phyloP scores from a whole-genome alignment of 495 filamentous ascomycete species.

The Trichoderma parareesei region DNA sequence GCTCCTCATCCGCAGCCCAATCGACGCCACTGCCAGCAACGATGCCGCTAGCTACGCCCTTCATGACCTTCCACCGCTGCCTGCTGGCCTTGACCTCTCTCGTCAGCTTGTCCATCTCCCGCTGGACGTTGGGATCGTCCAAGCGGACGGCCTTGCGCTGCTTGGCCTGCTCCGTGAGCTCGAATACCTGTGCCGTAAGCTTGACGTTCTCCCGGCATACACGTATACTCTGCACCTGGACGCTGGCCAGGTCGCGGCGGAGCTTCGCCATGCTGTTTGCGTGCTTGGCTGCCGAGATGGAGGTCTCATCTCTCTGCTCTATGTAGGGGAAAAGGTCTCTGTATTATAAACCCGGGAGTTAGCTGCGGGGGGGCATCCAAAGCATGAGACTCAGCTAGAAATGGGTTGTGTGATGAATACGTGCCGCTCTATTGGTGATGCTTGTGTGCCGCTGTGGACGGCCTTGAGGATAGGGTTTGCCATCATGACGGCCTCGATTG shows the following conservation, averaged over 20 bases:
- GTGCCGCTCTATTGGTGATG: constrained; percentile 62
- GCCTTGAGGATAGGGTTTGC: constrained; percentile 70
- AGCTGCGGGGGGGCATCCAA: constrained; percentile 6
- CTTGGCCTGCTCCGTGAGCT: constrained; percentile 49
- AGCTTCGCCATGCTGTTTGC: constrained; percentile 41
- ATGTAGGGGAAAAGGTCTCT: constrained; percentile 60
- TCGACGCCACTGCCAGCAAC: constrained; percentile 79
- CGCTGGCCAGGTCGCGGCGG: constrained; percentile 38
- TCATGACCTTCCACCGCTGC: constrained; percentile 63
- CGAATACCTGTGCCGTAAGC: constrained; percentile 51
- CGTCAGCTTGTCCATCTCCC: constrained; percentile 47
- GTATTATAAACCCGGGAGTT: background rate
- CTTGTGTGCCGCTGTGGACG: constrained; percentile 58
- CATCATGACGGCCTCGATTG: constrained; percentile 57
- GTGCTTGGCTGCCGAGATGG: constrained; percentile 50
- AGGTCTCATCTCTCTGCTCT: constrained; percentile 57
- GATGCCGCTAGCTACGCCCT: constrained; percentile 62
- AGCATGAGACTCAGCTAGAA: constrained; percentile 9
- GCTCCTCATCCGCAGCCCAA: constrained; percentile 64
- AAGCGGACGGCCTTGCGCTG: constrained; percentile 41
- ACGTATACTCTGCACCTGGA: constrained; percentile 48
- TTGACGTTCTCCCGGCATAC: constrained; percentile 52
- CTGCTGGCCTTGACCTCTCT: constrained; percentile 46
- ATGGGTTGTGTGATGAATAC: constrained; percentile 5
- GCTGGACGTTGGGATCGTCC: constrained; percentile 40